Conservation (phyloP, 1,284 basidiomycete species). For the Trametes polyzona region DNA sequence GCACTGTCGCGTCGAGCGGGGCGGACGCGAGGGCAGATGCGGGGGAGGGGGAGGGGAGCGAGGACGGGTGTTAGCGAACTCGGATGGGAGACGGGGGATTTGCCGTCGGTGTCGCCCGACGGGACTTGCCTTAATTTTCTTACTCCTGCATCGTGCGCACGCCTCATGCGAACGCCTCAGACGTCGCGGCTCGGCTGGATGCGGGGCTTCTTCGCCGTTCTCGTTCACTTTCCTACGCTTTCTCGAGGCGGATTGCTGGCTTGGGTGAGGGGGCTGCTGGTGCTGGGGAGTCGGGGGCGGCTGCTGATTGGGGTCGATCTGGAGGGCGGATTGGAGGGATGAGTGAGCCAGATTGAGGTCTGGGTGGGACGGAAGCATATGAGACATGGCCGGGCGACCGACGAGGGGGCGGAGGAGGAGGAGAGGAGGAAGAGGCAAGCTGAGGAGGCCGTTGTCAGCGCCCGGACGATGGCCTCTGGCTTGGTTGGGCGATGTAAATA, state of each 20-base stretch:
- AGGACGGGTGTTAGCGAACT: conserved; percentile 29
- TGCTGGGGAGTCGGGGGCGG: conserved; percentile 20
- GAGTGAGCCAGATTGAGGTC: conserved; percentile 45
- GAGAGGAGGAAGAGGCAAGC: conserved; percentile 13
- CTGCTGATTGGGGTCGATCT: conserved; percentile 65
- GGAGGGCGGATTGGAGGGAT: conserved; percentile 61
- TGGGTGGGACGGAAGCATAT: conserved; percentile 49
- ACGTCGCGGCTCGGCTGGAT: conserved; percentile 70
- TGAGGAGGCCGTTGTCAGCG: conserved; percentile 25
- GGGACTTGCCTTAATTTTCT: conserved; percentile 92
- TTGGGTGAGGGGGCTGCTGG: conserved; percentile 43
- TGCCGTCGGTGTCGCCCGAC: conserved; percentile 84
- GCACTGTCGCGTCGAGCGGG: conserved; percentile 54
- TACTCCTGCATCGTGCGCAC: conserved; percentile 85
- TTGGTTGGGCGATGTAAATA: conserved; percentile 7
- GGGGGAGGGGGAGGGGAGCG: conserved; percentile 34
- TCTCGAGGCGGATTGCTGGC: conserved; percentile 39
- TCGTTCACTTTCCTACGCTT: conserved; percentile 63
- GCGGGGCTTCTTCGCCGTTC: conserved; percentile 53
- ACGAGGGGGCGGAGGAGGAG: conserved; percentile 19
- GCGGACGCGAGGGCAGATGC: conserved; percentile 22
- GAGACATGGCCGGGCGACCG: conserved; percentile 42
- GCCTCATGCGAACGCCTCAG: conserved; percentile 85
- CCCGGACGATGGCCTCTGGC: conserved; percentile 10
- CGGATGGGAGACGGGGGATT: conserved; percentile 56